phyloP scores from a whole-genome alignment of 495 filamentous ascomycete genomes.

The Talaromyces thailandensis region DNA sequence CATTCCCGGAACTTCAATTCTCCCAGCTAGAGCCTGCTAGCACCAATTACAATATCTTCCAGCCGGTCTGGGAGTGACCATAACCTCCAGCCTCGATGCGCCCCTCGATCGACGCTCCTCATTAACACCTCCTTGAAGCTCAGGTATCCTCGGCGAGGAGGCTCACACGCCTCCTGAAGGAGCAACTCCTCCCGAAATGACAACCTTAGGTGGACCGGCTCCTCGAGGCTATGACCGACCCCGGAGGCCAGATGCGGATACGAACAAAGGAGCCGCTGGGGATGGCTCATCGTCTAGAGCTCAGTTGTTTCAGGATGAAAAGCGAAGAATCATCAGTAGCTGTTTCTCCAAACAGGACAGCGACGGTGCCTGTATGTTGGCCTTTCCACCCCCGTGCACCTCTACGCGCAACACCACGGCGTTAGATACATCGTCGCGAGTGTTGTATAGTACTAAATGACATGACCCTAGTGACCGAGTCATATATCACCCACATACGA shows the following conservation, averaged over 20 bases:
- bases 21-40: not conserved
- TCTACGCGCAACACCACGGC: not conserved
- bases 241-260: conserved; percentile 24
- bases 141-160: conserved; percentile 9
- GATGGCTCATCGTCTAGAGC: conserved; percentile 53
- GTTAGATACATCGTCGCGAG: not conserved
- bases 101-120: not conserved
- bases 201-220: conserved; percentile 29
- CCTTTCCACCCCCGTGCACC: not conserved
- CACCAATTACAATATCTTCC: not conserved
- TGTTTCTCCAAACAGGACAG: conserved; percentile 84
- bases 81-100: not conserved
- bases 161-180: conserved; percentile 18
- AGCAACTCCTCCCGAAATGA: conserved; percentile 16
- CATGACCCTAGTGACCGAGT: conserved; percentile 60
- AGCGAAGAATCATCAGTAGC: conserved; percentile 81
- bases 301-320: conserved; percentile 92
- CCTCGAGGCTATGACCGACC: conserved; percentile 25
- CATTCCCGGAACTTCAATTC: not conserved
- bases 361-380: conserved; percentile 64
- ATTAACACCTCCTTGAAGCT: not conserved
- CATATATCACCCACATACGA: conserved; percentile 94
- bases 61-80: not conserved
- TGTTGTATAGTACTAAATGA: conserved; percentile 5
- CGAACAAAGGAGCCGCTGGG: conserved; percentile 14